Percentiles rank a stretch among this genome's conserved stretches.
These are phyloP conservation scores for Salix purpurea DNA, from an alignment of 345 rosid genomes.

Conservation along the genomic window DNA sequence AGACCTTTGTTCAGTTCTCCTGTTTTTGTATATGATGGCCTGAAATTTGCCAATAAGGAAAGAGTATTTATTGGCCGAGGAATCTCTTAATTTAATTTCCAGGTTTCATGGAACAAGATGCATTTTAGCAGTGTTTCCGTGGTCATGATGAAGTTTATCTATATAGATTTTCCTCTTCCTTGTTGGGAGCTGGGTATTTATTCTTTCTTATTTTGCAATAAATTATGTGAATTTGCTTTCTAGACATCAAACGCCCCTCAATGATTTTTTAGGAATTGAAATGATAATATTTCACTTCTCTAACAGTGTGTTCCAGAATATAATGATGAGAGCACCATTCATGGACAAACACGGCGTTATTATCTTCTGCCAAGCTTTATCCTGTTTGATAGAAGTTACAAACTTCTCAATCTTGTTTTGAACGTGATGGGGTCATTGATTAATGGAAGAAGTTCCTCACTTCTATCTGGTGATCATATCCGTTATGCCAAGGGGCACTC, in stretches of 20 bases:
- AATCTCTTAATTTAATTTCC: neutral
- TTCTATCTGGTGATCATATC: slow-evolving; percentile 17
- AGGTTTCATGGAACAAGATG: neutral
- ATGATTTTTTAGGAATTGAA: neutral
- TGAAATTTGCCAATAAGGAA: neutral
- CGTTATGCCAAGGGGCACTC: slow-evolving; percentile 21
- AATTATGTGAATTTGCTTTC: neutral
- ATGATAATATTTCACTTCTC: slow-evolving; percentile 1
- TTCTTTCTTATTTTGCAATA: neutral
- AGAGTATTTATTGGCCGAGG: neutral
- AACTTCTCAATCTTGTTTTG: slow-evolving; percentile 46
- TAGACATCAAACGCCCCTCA: neutral
- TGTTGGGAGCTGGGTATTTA: neutral
- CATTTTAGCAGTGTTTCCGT: neutral
- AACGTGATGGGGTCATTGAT: slow-evolving; percentile 35
- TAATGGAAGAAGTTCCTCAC: slow-evolving; percentile 25
- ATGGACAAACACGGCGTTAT: slow-evolving; percentile 31
- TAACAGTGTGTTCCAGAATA: slow-evolving; percentile 55
- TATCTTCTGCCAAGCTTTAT: slow-evolving; percentile 55
- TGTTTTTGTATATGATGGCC: neutral
- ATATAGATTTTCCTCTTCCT: neutral
- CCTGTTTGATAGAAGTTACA: slow-evolving; percentile 57
- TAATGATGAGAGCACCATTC: slow-evolving; percentile 27
- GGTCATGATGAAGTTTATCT: neutral
- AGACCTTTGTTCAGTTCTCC: neutral